A percentile compares a stretch with the other conserved stretches of the same genome.
phyloP scores from a whole-genome alignment of 1,139 yeast genomes.

The Kodamaea derodonti region DNA sequence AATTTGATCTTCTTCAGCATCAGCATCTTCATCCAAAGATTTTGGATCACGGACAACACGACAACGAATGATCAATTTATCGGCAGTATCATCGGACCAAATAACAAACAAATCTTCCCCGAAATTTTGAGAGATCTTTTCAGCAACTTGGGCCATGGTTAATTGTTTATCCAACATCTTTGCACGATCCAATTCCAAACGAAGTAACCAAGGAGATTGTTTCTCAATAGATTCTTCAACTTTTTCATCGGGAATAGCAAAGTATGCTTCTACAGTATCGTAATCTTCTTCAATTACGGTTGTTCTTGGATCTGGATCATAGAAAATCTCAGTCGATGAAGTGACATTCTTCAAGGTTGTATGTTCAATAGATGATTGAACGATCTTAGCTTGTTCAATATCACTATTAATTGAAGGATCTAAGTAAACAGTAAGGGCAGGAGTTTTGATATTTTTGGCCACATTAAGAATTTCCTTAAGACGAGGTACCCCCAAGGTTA shows the following conservation, averaged over 20 bases:
- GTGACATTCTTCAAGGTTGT: constrained; percentile 94
- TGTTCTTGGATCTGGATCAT: constrained; percentile 96
- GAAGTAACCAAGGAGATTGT: constrained; percentile 96
- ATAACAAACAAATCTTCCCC: constrained; percentile 94
- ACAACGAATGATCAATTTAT: constrained; percentile 93
- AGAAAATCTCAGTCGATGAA: constrained; percentile 93
- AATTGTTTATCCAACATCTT: constrained; percentile 97
- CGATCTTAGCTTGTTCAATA: constrained; percentile 89
- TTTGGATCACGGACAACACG: constrained; percentile 98
- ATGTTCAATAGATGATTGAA: constrained; percentile 95
- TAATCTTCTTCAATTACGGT: constrained; percentile 95
- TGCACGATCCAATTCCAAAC: constrained; percentile 96
- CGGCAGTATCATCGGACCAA: constrained; percentile 99
- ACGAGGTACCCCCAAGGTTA: constrained; percentile 99
- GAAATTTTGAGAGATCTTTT: constrained; percentile 87
- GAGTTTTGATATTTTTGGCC: constrained; percentile 98
- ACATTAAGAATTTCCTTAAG: constrained; percentile 97
- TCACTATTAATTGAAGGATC: constrained; percentile 78
- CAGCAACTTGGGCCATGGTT: constrained; percentile 98
- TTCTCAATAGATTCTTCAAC: constrained; percentile 90
- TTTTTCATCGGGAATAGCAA: constrained; percentile 96
- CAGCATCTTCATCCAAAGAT: constrained; percentile 86
- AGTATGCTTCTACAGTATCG: constrained; percentile 95
- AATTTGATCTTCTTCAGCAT: constrained; percentile 96
- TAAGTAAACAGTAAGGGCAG: constrained; percentile 89